These are phyloP conservation scores for Gossypium thurberi DNA, from an alignment of 345 rosid genomes.

Conservation along the genomic window DNA sequence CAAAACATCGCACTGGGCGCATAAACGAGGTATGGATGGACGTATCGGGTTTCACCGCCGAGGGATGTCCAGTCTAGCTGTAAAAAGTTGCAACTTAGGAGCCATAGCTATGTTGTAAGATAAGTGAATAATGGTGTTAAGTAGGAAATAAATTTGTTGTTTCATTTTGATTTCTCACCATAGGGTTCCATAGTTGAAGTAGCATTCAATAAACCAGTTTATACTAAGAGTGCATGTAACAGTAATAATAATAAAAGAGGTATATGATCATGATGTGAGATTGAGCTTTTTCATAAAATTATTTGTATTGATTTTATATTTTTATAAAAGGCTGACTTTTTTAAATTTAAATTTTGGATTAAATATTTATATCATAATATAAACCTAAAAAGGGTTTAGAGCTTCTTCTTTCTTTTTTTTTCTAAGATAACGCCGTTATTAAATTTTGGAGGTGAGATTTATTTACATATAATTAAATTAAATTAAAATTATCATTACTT, in stretches of 20 bases:
- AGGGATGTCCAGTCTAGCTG: slow-evolving; percentile 17
- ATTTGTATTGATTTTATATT: too few relatives aligned
- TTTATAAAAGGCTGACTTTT: too few relatives aligned
- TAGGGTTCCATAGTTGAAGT: not conserved
- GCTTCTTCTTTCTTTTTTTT: too few relatives aligned
- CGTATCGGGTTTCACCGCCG: slow-evolving; percentile 19
- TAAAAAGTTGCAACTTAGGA: not conserved
- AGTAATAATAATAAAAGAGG: not conserved
- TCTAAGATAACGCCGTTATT: too few relatives aligned
- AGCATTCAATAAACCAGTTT: not conserved
- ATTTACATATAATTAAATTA: too few relatives aligned
- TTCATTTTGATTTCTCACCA: not conserved
- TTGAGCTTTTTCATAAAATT: too few relatives aligned
- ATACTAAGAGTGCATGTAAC: not conserved
- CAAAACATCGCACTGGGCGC: slow-evolving; percentile 23
- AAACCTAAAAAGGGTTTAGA: too few relatives aligned
- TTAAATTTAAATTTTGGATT: too few relatives aligned
- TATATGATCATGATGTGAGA: too few relatives aligned
- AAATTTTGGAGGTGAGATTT: too few relatives aligned
- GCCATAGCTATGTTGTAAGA: not conserved
- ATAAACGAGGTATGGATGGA: slow-evolving; percentile 44
- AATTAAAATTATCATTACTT: too few relatives aligned
- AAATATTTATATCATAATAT: too few relatives aligned
- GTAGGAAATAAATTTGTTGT: not conserved
- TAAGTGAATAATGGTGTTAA: not conserved